Evolutionary conservation across 345 rosid genomes (phyloP), one percentile per base, ranked within the genome.

Genomic region (Dimocarpus longan): DNA sequence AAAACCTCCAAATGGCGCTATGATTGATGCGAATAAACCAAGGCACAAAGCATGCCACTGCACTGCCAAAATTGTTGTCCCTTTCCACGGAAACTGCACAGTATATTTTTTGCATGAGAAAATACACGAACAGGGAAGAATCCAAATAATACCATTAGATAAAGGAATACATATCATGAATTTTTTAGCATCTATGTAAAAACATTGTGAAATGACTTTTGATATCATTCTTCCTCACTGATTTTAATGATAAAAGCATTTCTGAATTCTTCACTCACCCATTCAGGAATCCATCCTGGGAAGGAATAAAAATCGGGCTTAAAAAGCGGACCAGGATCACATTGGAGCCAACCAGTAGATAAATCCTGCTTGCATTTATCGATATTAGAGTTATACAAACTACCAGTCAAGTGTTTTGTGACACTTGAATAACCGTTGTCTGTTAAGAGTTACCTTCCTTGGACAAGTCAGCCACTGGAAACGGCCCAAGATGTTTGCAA

Each of bases 1-100:
- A 87, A 96, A 96, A 21, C 99, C 99, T 74, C 99, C 99, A 67
- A 96, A 96, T 60, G 99, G 99, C 60, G 99, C 98, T 85, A 96
- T 96, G 57, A 96, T 94, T 54, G 99, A 96, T 78, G 99, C 97
- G 56, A 96, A 96, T 87, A 96, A 83, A 78, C 99, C 98, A 71
- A 94, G 90, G 68, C 93, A 91, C 71, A 96, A 70, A 75, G 95
- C 99, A 84, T 96, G 98, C 98, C 93, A 96, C 42, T 94, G 98
- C 73, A 93, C 99, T 22, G 97, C 95, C 77, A 96, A 85, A 83
- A 96, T 74, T 13, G 90, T 82, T 70, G 91, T 85, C 72, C 93
- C 99, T 73, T 91, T 93, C 98, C 95, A 93, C 19, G 97, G 93
- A 84, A 93, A 88, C 98, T 96, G 88, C 83, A 82, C 0, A 78